Percentiles rank a stretch among this genome's conserved stretches.
Conservation (phyloP, 164 flowering plant genomes). For the Houttuynia cordata region DNA sequence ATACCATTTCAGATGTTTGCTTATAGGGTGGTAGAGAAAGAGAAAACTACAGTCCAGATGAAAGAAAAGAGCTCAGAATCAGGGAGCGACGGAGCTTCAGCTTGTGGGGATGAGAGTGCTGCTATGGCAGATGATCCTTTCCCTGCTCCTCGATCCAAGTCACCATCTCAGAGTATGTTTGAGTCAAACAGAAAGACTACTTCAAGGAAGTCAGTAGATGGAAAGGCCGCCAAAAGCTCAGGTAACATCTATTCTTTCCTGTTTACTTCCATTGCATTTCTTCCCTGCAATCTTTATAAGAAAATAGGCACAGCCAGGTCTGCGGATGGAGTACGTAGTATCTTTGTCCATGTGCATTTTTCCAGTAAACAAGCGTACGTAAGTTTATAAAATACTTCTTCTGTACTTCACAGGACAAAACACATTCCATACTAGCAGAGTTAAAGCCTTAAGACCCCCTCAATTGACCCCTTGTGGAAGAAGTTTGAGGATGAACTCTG, state of each 20-base stretch:
- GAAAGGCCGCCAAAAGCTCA: constrained; percentile 23
- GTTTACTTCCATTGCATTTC: neutral
- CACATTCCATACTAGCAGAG: constrained; percentile 33
- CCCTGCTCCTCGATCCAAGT: constrained; percentile 3
- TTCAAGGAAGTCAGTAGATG: constrained; percentile 24
- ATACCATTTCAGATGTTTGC: constrained; percentile 85
- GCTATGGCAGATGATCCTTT: constrained; percentile 29
- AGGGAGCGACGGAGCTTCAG: constrained; percentile 52
- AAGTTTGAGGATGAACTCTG: constrained; percentile 31
- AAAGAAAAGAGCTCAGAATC: constrained; percentile 44
- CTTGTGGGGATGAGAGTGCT: constrained; percentile 34
- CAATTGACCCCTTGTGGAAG: constrained; percentile 27
- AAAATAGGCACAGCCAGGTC: neutral
- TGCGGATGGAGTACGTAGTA: neutral
- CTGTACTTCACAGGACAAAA: constrained; percentile 20
- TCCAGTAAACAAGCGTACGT: too few relatives aligned
- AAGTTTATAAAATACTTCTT: neutral
- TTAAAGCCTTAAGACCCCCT: constrained; percentile 47
- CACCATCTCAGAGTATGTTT: constrained; percentile 14
- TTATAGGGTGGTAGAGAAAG: constrained; percentile 55
- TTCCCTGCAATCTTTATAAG: neutral
- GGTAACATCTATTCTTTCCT: constrained; percentile 17
- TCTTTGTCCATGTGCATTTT: too few relatives aligned
- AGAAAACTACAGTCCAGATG: constrained; percentile 19
- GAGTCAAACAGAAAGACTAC: constrained; percentile 22